Conservation (phyloP, 1,284 basidiomycete genomes). For the Marasmius sp. region DNA sequence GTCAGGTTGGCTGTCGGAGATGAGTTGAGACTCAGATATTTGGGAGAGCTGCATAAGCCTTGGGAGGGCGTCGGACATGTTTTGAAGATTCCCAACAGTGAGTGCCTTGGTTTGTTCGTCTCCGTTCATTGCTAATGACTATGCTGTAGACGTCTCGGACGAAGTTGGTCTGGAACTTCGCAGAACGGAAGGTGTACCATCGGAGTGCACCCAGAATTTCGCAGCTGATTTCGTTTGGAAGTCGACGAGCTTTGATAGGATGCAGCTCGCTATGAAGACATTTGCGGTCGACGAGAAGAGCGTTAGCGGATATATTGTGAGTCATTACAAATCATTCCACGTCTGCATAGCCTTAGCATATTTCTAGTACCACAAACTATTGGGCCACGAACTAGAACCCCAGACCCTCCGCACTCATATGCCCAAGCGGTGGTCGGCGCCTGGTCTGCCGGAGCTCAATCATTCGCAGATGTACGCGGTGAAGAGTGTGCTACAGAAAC, state of each 20-base stretch:
- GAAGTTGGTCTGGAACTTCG: slow-evolving; percentile 95
- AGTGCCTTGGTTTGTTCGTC: slow-evolving; percentile 22
- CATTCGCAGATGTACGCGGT: slow-evolving; percentile 99
- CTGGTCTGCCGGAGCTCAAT: slow-evolving; percentile 96
- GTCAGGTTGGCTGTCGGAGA: slow-evolving; percentile 96
- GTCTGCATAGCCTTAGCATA: slow-evolving; percentile 8
- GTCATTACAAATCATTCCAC: slow-evolving; percentile 27
- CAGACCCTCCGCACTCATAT: slow-evolving; percentile 89
- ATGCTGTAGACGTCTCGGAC: slow-evolving; percentile 83
- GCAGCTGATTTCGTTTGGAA: slow-evolving; percentile 99
- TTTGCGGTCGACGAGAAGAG: slow-evolving; percentile 99
- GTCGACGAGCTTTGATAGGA: slow-evolving; percentile 97
- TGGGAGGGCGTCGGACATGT: slow-evolving; percentile 99
- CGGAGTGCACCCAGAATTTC: slow-evolving; percentile 93
- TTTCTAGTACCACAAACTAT: slow-evolving; percentile 90
- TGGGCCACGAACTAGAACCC: slow-evolving; percentile 94
- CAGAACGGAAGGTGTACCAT: slow-evolving; percentile 90
- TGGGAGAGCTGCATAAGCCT: slow-evolving; percentile 84
- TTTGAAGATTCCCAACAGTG: slow-evolving; percentile 99
- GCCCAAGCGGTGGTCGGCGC: slow-evolving; percentile 96
- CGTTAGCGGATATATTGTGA: slow-evolving; percentile 95
- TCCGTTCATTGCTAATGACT: slow-evolving; percentile 17
- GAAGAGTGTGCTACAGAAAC: slow-evolving; percentile 97
- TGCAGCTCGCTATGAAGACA: slow-evolving; percentile 99
- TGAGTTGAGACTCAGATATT: slow-evolving; percentile 88